Base-by-base conservation (phyloP, 495 filamentous ascomycete species). In the Penicillium cosmopolitanum region DNA sequence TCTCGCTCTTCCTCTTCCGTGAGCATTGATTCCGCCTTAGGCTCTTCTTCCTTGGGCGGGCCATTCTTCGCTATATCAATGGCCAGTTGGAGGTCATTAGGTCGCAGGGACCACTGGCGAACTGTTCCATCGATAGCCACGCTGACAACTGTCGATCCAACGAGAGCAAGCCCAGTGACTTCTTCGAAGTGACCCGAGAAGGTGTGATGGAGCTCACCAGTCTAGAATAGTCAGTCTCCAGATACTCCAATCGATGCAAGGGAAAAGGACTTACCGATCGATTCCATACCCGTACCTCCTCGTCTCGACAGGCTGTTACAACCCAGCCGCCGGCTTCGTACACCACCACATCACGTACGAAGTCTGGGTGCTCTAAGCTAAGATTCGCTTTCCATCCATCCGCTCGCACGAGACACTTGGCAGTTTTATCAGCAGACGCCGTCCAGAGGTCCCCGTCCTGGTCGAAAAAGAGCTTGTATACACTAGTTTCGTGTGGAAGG, bases 111-210 rank as follows among this genome's bases (percentile, higher is more conserved):
- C 95, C 95, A 98, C 38, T 80, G 83, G 63, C 95, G 84, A 36
- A 97, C 77, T 4, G 95, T 98, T 0, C 85, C 89, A 77, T 98
- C 95, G 62, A 97, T 96, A 21, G 87, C 84, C 34, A 91, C 91
- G 67, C 92, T 96, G 36, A 89, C 86, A 28, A 95, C 76, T 43
- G 76, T 83, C 31, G 71, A 77, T 15, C 79, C 82, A 10, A 92
- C 65, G 38, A 96, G 66, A 2, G 87, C 77, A 38, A 97, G 72
- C 38, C 88, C 91, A 5, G 89, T 96, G 28, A 98, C 89, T 67
- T 97, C 95, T 63, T 98, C 92, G 69, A 85, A 97, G 71, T 98
- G 95, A 1, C 95, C 95, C 16, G 84, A 81, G 55, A 94, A 92
- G 3, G 84, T 82, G 66, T 90, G 89, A 63, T 89, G 80, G 47